Evolutionary conservation across 2,329 filamentous ascomycete species (phyloP).

Genomic region (Piedraia hortae): DNA sequence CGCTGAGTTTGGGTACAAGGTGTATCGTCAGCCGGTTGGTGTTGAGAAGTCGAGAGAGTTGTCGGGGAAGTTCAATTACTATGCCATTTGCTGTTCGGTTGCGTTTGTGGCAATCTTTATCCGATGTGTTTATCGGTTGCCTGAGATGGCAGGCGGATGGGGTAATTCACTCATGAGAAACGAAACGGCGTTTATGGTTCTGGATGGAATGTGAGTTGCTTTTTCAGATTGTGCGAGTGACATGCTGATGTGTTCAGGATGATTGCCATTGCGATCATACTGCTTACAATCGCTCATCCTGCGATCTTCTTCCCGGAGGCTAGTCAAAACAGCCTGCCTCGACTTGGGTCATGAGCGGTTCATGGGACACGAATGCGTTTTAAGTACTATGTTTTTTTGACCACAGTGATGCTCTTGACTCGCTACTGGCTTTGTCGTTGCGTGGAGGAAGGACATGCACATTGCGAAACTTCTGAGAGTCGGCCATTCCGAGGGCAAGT

Average conservation of each 20-base stretch:
- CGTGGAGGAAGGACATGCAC: no score
- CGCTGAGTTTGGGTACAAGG: constrained; percentile 14
- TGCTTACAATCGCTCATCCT: constrained; percentile 19
- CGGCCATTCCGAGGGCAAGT: no score
- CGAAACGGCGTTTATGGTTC: constrained; percentile 20
- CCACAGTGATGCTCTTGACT: no score
- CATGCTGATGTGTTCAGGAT: constrained; percentile 12
- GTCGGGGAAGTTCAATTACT: constrained; percentile 21
- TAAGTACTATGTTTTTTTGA: no score
- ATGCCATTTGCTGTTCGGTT: constrained; percentile 26
- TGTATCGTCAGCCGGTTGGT: constrained; percentile 3
- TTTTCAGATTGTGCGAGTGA: neutral
- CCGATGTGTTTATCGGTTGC: constrained; percentile 33
- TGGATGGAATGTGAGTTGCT: constrained; percentile 21
- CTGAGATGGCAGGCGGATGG: constrained; percentile 24
- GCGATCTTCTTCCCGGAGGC: no score
- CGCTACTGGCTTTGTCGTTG: no score
- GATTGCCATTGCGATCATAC: constrained; percentile 16
- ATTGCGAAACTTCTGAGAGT: no score
- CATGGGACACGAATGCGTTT: no score
- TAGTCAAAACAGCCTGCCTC: no score
- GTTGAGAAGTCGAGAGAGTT: constrained; percentile 15
- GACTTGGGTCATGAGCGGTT: no score
- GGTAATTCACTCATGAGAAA: constrained; percentile 20
- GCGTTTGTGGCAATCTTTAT: constrained; percentile 37